Conservation (phyloP, 2,329 filamentous ascomycete species). For the Lecanicillium sp. region DNA sequence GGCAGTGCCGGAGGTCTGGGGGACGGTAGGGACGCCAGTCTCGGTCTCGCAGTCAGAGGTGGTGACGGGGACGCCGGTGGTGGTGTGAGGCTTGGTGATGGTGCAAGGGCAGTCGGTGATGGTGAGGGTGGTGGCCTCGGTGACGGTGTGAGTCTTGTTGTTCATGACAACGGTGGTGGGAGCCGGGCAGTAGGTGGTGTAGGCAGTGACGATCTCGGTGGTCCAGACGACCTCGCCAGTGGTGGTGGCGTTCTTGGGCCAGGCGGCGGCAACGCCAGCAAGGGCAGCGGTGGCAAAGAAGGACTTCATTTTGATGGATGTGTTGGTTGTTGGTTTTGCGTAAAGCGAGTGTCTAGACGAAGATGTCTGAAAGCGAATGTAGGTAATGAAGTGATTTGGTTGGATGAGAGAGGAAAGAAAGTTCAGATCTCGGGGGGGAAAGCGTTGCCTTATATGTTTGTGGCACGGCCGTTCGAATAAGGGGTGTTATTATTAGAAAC, state of each 20-base stretch:
- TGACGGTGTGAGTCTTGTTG: conserved; percentile 63
- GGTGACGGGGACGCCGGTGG: conserved; percentile 23
- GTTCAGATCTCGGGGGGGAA: background rate
- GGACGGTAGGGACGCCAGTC: conserved; percentile 36
- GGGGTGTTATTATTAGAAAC: conserved; percentile 11
- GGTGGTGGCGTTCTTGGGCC: conserved; percentile 35
- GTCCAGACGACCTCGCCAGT: conserved; percentile 33
- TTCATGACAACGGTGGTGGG: conserved; percentile 59
- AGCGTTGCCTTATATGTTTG: conserved; percentile 8
- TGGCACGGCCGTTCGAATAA: conserved; percentile 1
- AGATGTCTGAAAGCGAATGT: conserved; percentile 11
- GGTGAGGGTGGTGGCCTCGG: conserved; percentile 59
- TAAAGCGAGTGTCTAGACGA: background rate
- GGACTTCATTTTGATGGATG: conserved; percentile 63
- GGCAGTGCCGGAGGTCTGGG: conserved; percentile 64
- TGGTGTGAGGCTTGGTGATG: conserved; percentile 52
- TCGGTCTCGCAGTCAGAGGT: background rate
- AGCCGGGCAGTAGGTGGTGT: conserved; percentile 67
- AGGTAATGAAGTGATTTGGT: conserved; percentile 11
- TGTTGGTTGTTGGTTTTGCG: background rate
- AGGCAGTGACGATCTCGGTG: conserved; percentile 60
- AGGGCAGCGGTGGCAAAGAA: conserved; percentile 42
- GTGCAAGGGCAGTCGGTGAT: conserved; percentile 70
- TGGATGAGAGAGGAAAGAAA: background rate
- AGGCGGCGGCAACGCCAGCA: conserved; percentile 39